Percentiles rank a stretch among this genome's conserved stretches.
phyloP scores from a whole-genome alignment of 805 yeast species.

The Yamadazyma endophytica region DNA sequence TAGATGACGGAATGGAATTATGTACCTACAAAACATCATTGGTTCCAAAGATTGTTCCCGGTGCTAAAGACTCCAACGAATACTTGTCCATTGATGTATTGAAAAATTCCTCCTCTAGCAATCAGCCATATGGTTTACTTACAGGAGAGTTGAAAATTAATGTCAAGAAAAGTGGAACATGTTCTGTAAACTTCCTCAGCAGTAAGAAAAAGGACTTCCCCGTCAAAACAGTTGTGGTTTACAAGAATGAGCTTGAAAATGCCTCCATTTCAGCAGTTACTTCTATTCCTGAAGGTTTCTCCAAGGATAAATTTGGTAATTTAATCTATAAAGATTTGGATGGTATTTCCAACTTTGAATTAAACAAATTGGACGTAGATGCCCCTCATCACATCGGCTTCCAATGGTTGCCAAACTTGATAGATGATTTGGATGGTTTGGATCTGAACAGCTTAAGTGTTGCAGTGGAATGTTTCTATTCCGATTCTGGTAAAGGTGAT shows the following conservation, averaged over 20 bases:
- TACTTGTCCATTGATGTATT: conserved; percentile 50
- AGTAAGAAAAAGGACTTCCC: conserved; percentile 42
- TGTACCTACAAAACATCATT: conserved; percentile 51
- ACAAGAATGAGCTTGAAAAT: conserved; percentile 24
- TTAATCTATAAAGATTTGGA: conserved; percentile 48
- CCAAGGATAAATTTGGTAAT: conserved; percentile 37
- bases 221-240: conserved; percentile 58
- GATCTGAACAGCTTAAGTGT: conserved; percentile 46
- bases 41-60: conserved; percentile 35
- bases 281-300: conserved; percentile 43
- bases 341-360: conserved; percentile 62
- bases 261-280: conserved; percentile 6
- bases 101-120: conserved; percentile 42
- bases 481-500: conserved; percentile 50
- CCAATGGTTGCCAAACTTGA: conserved; percentile 71
- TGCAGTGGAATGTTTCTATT: conserved; percentile 69
- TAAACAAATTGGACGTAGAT: conserved; percentile 65
- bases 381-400: conserved; percentile 56
- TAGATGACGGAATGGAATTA: conserved; percentile 44
- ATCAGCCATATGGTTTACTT: conserved; percentile 59
- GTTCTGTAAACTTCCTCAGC: conserved; percentile 55
- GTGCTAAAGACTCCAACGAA: conserved; percentile 32
- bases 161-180: conserved; percentile 60
- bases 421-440: conserved; percentile 25
- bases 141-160: conserved; percentile 57